phyloP scores from a whole-genome alignment of 768 basidiomycete species.

The Rhodotorula kratochvilovae region DNA sequence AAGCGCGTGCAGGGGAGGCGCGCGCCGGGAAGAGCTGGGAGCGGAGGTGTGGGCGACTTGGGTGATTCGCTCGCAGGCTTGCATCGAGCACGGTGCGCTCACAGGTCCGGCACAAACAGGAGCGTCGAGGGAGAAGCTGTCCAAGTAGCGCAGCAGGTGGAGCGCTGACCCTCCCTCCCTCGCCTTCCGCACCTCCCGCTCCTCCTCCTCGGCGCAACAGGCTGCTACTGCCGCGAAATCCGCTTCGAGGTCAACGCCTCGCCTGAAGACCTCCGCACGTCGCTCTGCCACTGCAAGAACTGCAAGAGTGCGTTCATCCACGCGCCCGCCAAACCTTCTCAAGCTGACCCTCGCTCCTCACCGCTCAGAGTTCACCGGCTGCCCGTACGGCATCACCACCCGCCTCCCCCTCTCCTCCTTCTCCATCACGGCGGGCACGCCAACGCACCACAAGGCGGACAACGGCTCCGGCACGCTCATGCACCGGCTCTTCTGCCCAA shows the following conservation, averaged over 20 bases:
- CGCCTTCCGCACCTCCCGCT: no score
- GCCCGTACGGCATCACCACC: not conserved
- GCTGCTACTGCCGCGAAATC: constrained; percentile 3
- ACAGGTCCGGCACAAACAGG: no score
- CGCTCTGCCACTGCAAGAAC: not conserved
- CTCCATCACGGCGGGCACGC: not conserved
- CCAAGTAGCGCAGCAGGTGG: not conserved
- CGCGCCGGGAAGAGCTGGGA: no score
- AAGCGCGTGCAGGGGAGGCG: no score
- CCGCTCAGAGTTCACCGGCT: not conserved
- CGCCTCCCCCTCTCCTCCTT: not conserved
- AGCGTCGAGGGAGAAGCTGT: no score
- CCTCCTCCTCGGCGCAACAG: no score
- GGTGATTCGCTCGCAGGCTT: no score
- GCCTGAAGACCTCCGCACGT: not conserved
- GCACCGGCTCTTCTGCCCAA: not conserved
- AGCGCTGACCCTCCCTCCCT: not conserved
- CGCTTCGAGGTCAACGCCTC: not conserved
- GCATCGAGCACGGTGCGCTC: no score
- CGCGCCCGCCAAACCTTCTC: not conserved
- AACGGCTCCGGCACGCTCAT: constrained; percentile 1
- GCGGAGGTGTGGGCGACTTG: no score
- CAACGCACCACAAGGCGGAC: not conserved
- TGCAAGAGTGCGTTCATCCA: not conserved
- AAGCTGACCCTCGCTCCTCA: not conserved